Evolutionary conservation across 345 rosid species (phyloP).

Genomic region (Triadica sebifera): DNA sequence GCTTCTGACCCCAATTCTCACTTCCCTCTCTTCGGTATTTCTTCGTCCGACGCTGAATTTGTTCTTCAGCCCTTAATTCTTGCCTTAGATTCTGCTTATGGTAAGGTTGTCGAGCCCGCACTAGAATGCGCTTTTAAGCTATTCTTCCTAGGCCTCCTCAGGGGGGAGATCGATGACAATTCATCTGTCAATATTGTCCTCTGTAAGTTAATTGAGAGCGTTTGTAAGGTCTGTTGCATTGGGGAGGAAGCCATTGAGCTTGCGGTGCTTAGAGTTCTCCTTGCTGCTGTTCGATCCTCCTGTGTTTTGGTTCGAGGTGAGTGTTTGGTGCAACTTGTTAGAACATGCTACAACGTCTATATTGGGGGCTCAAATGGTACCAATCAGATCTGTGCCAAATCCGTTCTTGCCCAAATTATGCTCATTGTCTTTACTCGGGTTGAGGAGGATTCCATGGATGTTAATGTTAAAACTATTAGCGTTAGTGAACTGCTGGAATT

Average conservation of each 20-base stretch:
- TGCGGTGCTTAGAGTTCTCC: constrained; percentile 67
- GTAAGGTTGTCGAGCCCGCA: constrained; percentile 78
- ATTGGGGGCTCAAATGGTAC: constrained; percentile 77
- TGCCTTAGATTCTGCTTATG: constrained; percentile 65
- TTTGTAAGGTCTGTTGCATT: constrained; percentile 59
- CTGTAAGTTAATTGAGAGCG: constrained; percentile 43
- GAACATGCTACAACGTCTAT: constrained; percentile 90
- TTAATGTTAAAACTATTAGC: constrained; percentile 45
- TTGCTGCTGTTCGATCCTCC: constrained; percentile 72
- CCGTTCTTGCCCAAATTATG: constrained; percentile 83
- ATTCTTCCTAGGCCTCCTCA: constrained; percentile 65
- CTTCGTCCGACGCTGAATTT: constrained; percentile 58
- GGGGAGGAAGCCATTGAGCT: constrained; percentile 81
- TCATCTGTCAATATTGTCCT: constrained; percentile 7
- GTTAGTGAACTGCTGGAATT: constrained; percentile 75
- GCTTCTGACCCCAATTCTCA: constrained; percentile 34
- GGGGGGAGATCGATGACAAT: constrained; percentile 48
- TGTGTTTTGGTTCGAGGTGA: constrained; percentile 78
- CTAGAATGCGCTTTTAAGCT: constrained; percentile 75
- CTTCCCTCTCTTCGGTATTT: constrained; percentile 57
- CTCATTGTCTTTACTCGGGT: constrained; percentile 67
- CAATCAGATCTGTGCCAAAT: constrained; percentile 93
- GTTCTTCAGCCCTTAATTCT: constrained; percentile 63
- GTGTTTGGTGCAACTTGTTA: constrained; percentile 62
- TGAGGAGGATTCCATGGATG: constrained; percentile 67